Conservation (phyloP, 176 grass and related monocot species). For the Pontederia crassipes region DNA sequence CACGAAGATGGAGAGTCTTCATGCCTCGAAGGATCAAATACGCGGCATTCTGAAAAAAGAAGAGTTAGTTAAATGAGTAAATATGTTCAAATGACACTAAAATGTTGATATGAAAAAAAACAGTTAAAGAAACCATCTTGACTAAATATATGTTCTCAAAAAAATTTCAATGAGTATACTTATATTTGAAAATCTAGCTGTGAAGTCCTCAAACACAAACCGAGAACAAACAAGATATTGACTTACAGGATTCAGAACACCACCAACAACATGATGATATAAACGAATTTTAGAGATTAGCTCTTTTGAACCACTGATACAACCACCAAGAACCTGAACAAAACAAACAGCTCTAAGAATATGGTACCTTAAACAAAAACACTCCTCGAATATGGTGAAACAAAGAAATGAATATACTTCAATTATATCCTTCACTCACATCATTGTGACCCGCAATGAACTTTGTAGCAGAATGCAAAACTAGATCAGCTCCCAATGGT, state of each 20-base stretch:
- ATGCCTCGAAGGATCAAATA: slow-evolving; percentile 86
- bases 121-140: no score
- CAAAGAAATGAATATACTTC: not conserved
- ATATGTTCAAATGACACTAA: not conserved
- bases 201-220: not conserved
- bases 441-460: slow-evolving; percentile 97
- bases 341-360: not conserved
- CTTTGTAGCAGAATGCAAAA: slow-evolving; percentile 92
- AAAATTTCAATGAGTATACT: no score
- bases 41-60: slow-evolving; percentile 71
- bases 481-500: slow-evolving; percentile 83
- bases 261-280: slow-evolving; percentile 67
- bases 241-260: slow-evolving; percentile 70
- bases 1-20: slow-evolving; percentile 94
- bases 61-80: not conserved
- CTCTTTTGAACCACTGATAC: slow-evolving; percentile 44
- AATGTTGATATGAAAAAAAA: no score
- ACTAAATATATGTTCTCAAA: no score
- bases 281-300: slow-evolving; percentile 41
- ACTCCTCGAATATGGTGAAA: not conserved
- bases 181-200: no score
- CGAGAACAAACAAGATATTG: not conserved
- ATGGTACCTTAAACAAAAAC: not conserved
- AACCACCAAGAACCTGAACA: slow-evolving; percentile 53
- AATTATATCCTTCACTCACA: slow-evolving; percentile 25